Conservation (phyloP, 2,329 filamentous ascomycete genomes). For the Aspergillus sp. region DNA sequence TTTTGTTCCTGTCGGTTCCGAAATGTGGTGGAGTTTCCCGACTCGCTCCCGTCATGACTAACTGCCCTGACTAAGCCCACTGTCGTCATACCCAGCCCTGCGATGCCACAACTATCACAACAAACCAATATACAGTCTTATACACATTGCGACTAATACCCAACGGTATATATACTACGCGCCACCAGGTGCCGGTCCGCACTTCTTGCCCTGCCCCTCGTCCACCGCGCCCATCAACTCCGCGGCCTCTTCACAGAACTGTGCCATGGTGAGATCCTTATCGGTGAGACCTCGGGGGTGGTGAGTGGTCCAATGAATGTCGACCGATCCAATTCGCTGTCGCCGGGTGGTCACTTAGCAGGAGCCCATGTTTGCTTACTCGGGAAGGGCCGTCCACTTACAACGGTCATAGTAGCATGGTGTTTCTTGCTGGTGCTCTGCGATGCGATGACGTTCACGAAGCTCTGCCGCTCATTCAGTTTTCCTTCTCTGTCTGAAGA, state of each 20-base stretch:
- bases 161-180: neutral
- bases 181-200: slow-evolving; percentile 9
- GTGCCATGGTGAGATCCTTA: slow-evolving; percentile 37
- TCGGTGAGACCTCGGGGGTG: slow-evolving; percentile 35
- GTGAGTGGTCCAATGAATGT: slow-evolving; percentile 42
- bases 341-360: neutral
- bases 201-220: slow-evolving; percentile 29
- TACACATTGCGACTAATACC: too few species aligned
- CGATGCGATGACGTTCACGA: slow-evolving; percentile 36
- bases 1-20: too few species aligned
- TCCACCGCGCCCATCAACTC: slow-evolving; percentile 31
- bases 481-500: neutral
- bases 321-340: slow-evolving; percentile 35
- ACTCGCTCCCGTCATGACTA: too few species aligned
- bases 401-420: slow-evolving; percentile 39
- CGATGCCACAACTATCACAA: neutral
- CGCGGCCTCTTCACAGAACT: slow-evolving; percentile 36
- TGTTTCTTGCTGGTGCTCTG: slow-evolving; percentile 37
- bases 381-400: slow-evolving; percentile 7
- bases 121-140: neutral
- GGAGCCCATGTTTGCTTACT: slow-evolving; percentile 10
- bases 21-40: too few species aligned
- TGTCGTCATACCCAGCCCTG: too few species aligned
- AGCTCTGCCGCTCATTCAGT: slow-evolving; percentile 23
- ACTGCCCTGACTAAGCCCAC: too few species aligned